A percentile compares a stretch with the other conserved stretches of the same genome.
These are phyloP conservation scores for Kluyveromyces lactis DNA, from an alignment of 805 yeast genomes.

Conservation along the genomic window DNA sequence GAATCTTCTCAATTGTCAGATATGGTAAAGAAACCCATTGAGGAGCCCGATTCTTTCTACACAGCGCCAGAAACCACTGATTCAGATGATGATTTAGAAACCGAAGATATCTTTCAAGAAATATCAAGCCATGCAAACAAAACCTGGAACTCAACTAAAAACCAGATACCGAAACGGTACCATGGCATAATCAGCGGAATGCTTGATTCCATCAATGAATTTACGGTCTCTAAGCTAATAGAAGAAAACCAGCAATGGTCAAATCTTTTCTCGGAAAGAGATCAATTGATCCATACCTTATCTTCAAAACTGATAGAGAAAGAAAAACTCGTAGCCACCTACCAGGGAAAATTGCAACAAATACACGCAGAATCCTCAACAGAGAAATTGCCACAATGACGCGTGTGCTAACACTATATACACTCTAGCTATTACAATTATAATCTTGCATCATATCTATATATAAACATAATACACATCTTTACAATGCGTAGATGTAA, in stretches of 20 bases:
- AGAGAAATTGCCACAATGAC: not conserved
- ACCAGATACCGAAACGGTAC: not conserved
- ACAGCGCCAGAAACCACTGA: not conserved
- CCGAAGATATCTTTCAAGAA: too few relatives aligned
- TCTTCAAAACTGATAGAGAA: not conserved
- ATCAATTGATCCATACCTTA: not conserved
- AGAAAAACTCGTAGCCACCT: slow-evolving; percentile 1
- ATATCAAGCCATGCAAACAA: too few relatives aligned
- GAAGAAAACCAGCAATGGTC: slow-evolving; percentile 3
- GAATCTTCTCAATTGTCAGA: not conserved
- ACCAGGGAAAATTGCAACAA: slow-evolving; percentile 1
- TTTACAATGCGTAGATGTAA: too few relatives aligned
- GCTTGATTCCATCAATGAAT: not conserved
- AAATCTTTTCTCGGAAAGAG: not conserved
- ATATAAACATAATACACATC: too few relatives aligned
- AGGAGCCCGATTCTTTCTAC: not conserved
- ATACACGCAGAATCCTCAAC: not conserved
- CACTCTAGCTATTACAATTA: too few relatives aligned
- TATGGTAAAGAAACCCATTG: too few relatives aligned
- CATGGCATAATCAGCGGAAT: not conserved
- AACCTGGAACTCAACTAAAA: too few relatives aligned
- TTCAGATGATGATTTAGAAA: not conserved
- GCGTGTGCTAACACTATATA: too few relatives aligned
- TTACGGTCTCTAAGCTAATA: not conserved
- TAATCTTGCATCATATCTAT: too few relatives aligned